These are phyloP conservation scores for Gossypium anomalum DNA, from an alignment of 345 rosid species.

Conservation along the genomic window DNA sequence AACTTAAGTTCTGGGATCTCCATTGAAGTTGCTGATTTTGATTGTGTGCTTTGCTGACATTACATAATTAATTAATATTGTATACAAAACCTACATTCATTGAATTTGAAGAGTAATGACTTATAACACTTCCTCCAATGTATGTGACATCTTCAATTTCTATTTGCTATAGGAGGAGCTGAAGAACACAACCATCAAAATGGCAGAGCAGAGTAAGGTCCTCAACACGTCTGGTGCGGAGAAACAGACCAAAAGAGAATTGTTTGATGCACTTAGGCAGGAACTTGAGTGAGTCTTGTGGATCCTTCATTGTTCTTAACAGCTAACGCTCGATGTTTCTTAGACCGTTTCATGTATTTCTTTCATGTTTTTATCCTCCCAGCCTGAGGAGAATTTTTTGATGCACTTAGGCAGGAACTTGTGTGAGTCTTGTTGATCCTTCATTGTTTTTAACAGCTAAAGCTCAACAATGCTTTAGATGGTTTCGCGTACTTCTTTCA, in stretches of 20 bases:
- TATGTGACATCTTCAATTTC: neutral
- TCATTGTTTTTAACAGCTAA: neutral
- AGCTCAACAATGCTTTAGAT: neutral
- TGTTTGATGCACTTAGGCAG: slow-evolving; percentile 62
- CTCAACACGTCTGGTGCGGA: slow-evolving; percentile 69
- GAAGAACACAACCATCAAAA: slow-evolving; percentile 58
- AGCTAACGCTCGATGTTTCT: neutral
- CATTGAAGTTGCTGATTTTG: neutral
- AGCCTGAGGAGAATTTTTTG: slow-evolving; percentile 44
- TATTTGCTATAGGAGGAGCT: slow-evolving; percentile 52
- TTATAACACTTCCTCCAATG: neutral
- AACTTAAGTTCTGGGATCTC: neutral
- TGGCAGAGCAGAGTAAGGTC: slow-evolving; percentile 77
- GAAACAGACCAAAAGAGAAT: slow-evolving; percentile 72
- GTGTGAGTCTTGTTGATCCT: slow-evolving; percentile 40
- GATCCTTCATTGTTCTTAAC: slow-evolving; percentile 4
- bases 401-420: slow-evolving; percentile 65
- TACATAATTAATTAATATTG: neutral
- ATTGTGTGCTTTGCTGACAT: neutral
- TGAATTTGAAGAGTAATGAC: neutral
- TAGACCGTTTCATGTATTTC: neutral
- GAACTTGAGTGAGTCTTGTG: slow-evolving; percentile 57
- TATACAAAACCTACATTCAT: neutral
- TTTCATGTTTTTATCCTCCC: neutral
- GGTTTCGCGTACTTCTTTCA: neutral